Evolutionary conservation across 1,139 yeast genomes (phyloP).

Genomic region (Pneumocystis wakefieldiae): DNA sequence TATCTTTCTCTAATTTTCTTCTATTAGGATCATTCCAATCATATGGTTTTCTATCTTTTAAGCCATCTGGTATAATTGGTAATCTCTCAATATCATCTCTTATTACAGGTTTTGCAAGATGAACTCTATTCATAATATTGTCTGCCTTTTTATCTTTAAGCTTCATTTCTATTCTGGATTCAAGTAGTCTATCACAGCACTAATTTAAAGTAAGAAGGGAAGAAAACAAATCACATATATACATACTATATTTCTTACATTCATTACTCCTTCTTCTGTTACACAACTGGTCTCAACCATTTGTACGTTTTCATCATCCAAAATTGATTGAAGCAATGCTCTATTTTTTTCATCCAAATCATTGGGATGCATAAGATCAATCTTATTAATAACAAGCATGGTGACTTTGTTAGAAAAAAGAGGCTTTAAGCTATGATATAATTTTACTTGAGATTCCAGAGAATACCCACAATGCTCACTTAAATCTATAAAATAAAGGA

Average conservation of each 20-base stretch:
- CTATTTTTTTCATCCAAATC: conserved; percentile 69
- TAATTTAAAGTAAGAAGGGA: conserved; percentile 22
- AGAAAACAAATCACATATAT: neutral
- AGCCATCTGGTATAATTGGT: conserved; percentile 67
- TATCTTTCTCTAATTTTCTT: conserved; percentile 67
- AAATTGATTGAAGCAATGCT: conserved; percentile 49
- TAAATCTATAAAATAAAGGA: conserved; percentile 91
- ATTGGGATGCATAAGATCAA: conserved; percentile 74
- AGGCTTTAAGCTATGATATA: conserved; percentile 93
- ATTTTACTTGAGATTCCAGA: conserved; percentile 90
- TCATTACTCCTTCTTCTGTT: conserved; percentile 90
- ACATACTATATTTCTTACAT: conserved; percentile 50
- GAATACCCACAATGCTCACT: conserved; percentile 98
- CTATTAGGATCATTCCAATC: conserved; percentile 59
- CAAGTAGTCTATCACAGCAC: conserved; percentile 90
- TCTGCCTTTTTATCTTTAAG: conserved; percentile 85
- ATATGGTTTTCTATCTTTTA: conserved; percentile 50
- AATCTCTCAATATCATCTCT: conserved; percentile 70
- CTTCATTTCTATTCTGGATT: conserved; percentile 93
- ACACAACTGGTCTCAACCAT: conserved; percentile 86
- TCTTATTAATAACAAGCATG: conserved; percentile 86
- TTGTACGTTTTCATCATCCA: conserved; percentile 56
- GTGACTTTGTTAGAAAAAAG: conserved; percentile 93
- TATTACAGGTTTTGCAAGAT: conserved; percentile 76
- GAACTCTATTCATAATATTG: conserved; percentile 85